Conservation (phyloP, 306 rosid genomes). For the Myrica gale region DNA sequence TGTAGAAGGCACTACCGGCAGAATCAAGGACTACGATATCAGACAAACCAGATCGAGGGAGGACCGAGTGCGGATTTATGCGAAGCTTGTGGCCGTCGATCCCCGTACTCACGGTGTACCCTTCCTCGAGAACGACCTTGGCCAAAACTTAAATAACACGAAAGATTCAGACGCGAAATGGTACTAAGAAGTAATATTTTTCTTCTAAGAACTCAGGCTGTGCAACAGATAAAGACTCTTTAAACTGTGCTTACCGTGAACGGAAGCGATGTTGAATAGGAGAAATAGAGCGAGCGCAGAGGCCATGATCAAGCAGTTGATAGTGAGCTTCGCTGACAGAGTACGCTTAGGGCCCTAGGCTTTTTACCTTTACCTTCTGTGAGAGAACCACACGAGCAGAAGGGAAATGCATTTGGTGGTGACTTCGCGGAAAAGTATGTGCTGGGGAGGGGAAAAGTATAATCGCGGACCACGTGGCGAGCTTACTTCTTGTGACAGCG, state of each 20-base stretch:
- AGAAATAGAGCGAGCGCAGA: constrained; percentile 26
- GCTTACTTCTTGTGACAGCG: too few species aligned
- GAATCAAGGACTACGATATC: constrained; percentile 63
- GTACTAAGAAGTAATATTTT: background rate
- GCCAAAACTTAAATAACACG: constrained; percentile 35
- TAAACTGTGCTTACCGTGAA: constrained; percentile 28
- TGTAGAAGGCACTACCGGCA: constrained; percentile 46
- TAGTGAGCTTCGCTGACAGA: background rate
- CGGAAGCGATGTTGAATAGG: constrained; percentile 25
- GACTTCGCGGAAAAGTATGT: too few species aligned
- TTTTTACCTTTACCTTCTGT: too few species aligned
- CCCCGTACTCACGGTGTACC: constrained; percentile 57
- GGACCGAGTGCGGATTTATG: constrained; percentile 38
- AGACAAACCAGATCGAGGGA: constrained; percentile 45
- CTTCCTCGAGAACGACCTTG: constrained; percentile 48
- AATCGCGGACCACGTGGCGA: too few species aligned
- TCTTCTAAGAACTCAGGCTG: background rate
- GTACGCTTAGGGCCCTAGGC: too few species aligned
- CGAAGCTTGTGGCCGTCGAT: constrained; percentile 62
- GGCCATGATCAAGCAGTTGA: constrained; percentile 26
- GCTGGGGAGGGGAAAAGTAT: too few species aligned
- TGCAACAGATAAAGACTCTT: too few species aligned
- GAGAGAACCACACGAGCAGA: too few species aligned
- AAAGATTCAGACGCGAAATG: background rate
- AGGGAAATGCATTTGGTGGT: too few species aligned